Base-by-base conservation (phyloP, 139 green algal genomes). In the Pleodorina starrii region DNA sequence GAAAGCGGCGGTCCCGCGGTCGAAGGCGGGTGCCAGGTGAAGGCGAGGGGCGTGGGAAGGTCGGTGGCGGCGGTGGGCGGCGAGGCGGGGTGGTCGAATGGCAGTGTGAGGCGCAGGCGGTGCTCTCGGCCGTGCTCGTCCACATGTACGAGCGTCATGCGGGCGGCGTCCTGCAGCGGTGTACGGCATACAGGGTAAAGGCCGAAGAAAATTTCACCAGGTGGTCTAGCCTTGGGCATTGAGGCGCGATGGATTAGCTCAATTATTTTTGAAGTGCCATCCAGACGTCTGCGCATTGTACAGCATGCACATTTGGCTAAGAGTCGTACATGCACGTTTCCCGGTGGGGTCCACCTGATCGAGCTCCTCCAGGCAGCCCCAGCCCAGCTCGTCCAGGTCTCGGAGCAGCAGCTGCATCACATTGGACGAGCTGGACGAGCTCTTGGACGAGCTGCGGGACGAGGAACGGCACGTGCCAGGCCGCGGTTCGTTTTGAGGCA, bases 351-450 rank as follows among this genome's bases (percentile, higher is more conserved):
- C 5, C 44, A 84, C 40, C 87, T 57, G 59, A 40, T 88, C 25
- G 48, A 92, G 48, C 48, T 92, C 57, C 50, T 90, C 48, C 36
- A 91, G 44, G 44, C 36, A 79, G 50, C 40, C 48, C 89, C 89
- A 92, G 40, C 89, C 84, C 7, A 92, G 3, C 0, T 72, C 42
- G 50, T 92, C 89, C 19, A 92, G 76, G 50, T 92, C 83, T 54
- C 66, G 44, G 32, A 90, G 66, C 72, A 92, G 66, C 63, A 60
- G 44, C 59, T 23, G 42, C 74, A 77, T 83, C 19, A 89, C 40
- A 17, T 25, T 54, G 17, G 29, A 46, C 32, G 79, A 86, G 17
- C 27, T 17, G 43, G 36, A 63, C 35, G 81, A 51, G 60, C 51
- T 50, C n/a, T n/a, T n/a, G n/a, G n/a, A n/a, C n/a, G n/a, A n/a